These are phyloP conservation scores for Solanum hybrid DNA, from an alignment of 305 asterid species.

Conservation along the genomic window DNA sequence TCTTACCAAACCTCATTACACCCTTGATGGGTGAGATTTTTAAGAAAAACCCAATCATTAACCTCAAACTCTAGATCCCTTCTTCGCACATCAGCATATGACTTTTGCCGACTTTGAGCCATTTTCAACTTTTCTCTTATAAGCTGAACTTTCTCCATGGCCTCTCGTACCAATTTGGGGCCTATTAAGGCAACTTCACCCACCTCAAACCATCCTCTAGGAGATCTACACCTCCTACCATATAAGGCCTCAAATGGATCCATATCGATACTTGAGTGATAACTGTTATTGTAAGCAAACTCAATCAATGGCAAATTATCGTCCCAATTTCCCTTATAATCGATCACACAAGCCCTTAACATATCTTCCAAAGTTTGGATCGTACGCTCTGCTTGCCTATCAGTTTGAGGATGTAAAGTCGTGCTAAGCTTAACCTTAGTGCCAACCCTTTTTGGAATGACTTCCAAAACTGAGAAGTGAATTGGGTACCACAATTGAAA, in stretches of 20 bases:
- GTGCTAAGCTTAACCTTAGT: neutral
- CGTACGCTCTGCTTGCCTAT: neutral
- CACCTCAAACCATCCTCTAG: neutral
- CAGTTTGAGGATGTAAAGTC: neutral
- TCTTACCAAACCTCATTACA: neutral
- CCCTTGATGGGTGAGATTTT: neutral
- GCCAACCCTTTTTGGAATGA: neutral
- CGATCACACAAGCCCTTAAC: neutral
- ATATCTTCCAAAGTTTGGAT: neutral
- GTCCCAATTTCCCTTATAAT: neutral
- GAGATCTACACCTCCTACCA: neutral
- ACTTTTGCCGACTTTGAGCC: neutral
- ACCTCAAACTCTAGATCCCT: neutral
- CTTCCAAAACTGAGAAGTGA: neutral
- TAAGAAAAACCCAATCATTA: neutral
- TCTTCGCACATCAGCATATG: neutral
- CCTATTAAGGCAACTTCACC: neutral
- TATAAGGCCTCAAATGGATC: neutral
- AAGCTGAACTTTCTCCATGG: neutral
- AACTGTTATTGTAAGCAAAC: neutral
- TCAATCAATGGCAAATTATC: neutral
- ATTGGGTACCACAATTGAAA: neutral
- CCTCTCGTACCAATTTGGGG: neutral
- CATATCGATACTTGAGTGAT: neutral
- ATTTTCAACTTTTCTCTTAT: neutral